These are phyloP conservation scores for Podaxis pistillaris DNA, from an alignment of 768 basidiomycete genomes.

Conservation along the genomic window DNA sequence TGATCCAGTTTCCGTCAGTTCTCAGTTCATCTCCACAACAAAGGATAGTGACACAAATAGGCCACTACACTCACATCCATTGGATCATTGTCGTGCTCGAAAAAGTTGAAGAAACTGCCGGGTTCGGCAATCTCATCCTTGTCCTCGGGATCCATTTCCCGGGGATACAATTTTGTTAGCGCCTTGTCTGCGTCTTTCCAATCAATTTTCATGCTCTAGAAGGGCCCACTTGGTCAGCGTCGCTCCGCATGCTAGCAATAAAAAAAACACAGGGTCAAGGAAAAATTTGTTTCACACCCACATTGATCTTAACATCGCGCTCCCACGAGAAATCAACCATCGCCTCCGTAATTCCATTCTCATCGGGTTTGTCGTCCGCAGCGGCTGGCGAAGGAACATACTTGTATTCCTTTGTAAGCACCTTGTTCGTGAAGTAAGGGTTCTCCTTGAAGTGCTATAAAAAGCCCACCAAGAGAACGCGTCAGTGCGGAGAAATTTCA, in stretches of 20 bases:
- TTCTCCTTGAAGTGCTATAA: constrained; percentile 81
- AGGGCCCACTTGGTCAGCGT: neutral
- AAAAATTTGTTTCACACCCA: constrained; percentile 30
- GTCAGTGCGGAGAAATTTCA: neutral
- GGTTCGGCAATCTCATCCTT: constrained; percentile 61
- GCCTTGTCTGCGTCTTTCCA: constrained; percentile 81
- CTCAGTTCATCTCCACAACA: neutral
- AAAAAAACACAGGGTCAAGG: neutral
- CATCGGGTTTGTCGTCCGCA: constrained; percentile 58
- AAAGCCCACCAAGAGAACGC: neutral
- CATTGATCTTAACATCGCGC: constrained; percentile 65
- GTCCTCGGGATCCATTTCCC: constrained; percentile 58
- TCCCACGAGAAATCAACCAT: constrained; percentile 85
- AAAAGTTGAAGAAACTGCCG: constrained; percentile 89
- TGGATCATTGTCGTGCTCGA: constrained; percentile 64
- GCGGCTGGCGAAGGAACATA: constrained; percentile 55
- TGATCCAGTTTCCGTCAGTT: neutral
- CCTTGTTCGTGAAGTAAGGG: constrained; percentile 73
- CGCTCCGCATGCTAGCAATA: constrained; percentile 6
- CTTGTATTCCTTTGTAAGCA: constrained; percentile 83
- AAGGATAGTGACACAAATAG: neutral
- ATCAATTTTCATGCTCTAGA: constrained; percentile 63
- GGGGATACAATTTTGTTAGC: constrained; percentile 78
- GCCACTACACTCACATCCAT: constrained; percentile 53
- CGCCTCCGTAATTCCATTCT: constrained; percentile 70